These are phyloP conservation scores for Boletus sp. DNA, from an alignment of 768 basidiomycete genomes.

Conservation along the genomic window DNA sequence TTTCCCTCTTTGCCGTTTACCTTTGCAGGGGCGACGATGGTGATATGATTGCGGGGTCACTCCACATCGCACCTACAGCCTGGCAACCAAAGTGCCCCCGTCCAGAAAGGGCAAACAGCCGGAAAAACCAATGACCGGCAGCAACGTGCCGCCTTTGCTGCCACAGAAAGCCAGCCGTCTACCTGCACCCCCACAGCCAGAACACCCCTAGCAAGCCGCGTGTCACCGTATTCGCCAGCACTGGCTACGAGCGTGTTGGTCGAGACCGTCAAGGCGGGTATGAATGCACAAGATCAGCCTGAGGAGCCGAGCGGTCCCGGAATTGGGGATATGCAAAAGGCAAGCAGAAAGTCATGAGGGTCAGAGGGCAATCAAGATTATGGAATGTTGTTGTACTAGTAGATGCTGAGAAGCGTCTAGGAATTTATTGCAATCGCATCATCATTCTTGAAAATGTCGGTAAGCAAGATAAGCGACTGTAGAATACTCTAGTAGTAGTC, in stretches of 20 bases:
- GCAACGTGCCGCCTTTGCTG: constrained; percentile 28
- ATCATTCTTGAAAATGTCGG: too few relatives aligned
- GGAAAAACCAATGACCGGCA: constrained; percentile 45
- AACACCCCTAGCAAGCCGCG: constrained; percentile 65
- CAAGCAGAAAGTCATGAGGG: constrained; percentile 77
- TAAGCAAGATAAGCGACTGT: too few relatives aligned
- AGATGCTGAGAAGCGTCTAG: constrained; percentile 2
- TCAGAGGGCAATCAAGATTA: constrained; percentile 46
- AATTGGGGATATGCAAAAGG: constrained; percentile 48
- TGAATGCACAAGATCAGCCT: constrained; percentile 64
- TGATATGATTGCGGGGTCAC: constrained; percentile 32
- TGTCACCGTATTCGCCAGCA: constrained; percentile 80
- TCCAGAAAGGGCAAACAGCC: constrained; percentile 51
- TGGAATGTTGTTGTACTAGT: not conserved
- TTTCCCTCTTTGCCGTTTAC: constrained; percentile 36
- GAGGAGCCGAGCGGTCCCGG: constrained; percentile 34
- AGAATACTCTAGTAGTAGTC: too few relatives aligned
- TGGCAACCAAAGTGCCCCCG: constrained; percentile 31
- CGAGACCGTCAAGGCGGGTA: constrained; percentile 82
- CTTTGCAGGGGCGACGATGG: constrained; percentile 36
- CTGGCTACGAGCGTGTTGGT: constrained; percentile 75
- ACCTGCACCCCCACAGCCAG: constrained; percentile 75
- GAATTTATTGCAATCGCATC: constrained; percentile 18
- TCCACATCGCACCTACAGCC: constrained; percentile 27
- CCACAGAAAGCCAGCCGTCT: constrained; percentile 40